phyloP scores from a whole-genome alignment of 1,284 basidiomycete genomes.

The Ustilago shanxiensis region DNA sequence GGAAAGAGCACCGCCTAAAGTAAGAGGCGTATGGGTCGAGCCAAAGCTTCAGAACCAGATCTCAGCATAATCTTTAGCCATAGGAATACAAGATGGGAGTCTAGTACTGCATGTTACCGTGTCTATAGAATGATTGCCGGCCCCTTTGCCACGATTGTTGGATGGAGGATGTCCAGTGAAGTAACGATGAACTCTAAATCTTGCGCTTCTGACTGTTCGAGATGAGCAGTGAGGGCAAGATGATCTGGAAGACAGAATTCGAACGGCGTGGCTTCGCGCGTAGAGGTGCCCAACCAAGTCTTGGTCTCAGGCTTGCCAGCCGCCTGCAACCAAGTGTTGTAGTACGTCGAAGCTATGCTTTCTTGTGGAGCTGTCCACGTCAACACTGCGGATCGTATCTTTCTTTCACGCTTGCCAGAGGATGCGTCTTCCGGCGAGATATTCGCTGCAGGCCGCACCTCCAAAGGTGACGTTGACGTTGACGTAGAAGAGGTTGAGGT shows the following conservation, averaged over 20 bases:
- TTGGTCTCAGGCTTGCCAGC: conserved; percentile 5
- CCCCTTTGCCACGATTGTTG: conserved; percentile 1
- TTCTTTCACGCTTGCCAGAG: background rate
- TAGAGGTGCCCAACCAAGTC: conserved; percentile 42
- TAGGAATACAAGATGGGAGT: background rate
- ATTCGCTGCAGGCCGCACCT: conserved; percentile 10
- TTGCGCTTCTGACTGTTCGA: background rate
- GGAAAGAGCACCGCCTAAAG: conserved; percentile 35
- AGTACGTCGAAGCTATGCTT: background rate
- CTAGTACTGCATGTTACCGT: background rate
- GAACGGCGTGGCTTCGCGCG: conserved; percentile 34
- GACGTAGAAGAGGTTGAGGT: background rate
- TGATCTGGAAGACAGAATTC: conserved; percentile 30
- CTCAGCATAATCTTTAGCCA: conserved; percentile 9
- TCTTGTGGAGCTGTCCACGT: background rate
- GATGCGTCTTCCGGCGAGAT: background rate
- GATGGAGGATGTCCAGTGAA: conserved; percentile 4
- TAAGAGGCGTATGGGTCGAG: conserved; percentile 47
- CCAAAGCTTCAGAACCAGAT: conserved; percentile 37
- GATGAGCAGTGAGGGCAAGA: conserved; percentile 6
- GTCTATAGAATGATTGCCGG: conserved; percentile 5
- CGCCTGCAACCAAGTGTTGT: conserved; percentile 34
- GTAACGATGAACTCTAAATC: conserved; percentile 26
- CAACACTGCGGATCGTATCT: conserved; percentile 14
- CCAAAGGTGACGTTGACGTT: background rate